Percentiles rank a stretch among this genome's conserved stretches.
These are phyloP conservation scores for Trichoderma polysporum DNA, from an alignment of 2,329 filamentous ascomycete species.

Conservation along the genomic window DNA sequence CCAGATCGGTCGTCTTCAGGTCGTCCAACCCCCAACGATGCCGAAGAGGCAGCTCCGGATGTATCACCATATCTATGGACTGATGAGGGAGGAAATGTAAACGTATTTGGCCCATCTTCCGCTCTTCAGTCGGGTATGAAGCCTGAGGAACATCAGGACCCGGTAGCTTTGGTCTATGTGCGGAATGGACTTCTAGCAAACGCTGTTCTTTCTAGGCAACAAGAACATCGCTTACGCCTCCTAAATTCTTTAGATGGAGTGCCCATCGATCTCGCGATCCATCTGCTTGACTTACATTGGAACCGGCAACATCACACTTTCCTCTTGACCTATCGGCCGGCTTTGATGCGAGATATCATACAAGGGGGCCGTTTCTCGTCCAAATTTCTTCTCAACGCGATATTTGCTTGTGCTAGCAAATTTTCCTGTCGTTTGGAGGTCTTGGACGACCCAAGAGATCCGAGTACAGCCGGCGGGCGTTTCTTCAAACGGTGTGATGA, in stretches of 20 bases:
- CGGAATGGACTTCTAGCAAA: no score
- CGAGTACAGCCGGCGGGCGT: constrained; percentile 25
- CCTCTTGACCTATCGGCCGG: constrained; percentile 40
- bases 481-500: constrained; percentile 30
- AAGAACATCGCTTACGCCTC: neutral
- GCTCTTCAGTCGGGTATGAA: no score
- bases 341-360: constrained; percentile 38
- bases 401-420: constrained; percentile 33
- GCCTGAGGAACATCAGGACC: no score
- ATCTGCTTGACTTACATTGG: constrained; percentile 42
- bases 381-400: constrained; percentile 40
- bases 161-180: no score
- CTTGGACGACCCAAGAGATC: constrained; percentile 24
- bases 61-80: no score
- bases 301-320: constrained; percentile 40
- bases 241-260: constrained; percentile 26
- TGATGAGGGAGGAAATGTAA: no score
- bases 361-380: constrained; percentile 38
- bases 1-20: no score
- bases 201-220: no score
- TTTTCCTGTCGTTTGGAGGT: constrained; percentile 29
- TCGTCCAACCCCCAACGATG: no score
- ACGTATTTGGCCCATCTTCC: no score
- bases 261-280: constrained; percentile 34
- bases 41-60: no score